A percentile compares a stretch with the other conserved stretches of the same genome.
These are phyloP conservation scores for Aschersonia sp. DNA, from an alignment of 2,329 filamentous ascomycete genomes.

Conservation along the genomic window DNA sequence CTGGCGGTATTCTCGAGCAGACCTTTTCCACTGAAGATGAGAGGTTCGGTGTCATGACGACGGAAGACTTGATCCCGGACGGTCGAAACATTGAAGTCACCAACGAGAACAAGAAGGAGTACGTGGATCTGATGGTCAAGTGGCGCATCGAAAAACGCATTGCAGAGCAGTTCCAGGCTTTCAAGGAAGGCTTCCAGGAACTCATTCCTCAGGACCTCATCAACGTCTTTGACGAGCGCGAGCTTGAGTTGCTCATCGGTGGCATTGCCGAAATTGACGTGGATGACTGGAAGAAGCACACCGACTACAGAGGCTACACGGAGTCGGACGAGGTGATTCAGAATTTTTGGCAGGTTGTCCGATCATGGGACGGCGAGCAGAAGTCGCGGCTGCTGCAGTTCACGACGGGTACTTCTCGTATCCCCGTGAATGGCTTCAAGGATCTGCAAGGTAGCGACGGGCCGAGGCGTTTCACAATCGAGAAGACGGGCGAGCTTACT, in stretches of 20 bases:
- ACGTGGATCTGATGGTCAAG: slow-evolving; percentile 95
- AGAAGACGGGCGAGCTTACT: slow-evolving; percentile 82
- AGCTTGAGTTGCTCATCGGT: slow-evolving; percentile 89
- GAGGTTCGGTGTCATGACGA: slow-evolving; percentile 85
- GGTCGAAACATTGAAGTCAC: slow-evolving; percentile 90
- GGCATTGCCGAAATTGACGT: slow-evolving; percentile 99
- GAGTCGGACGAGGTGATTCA: slow-evolving; percentile 95
- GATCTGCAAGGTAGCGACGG: slow-evolving; percentile 95
- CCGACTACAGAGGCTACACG: slow-evolving; percentile 95
- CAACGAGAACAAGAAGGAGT: slow-evolving; percentile 98
- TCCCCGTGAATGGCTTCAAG: slow-evolving; percentile 98
- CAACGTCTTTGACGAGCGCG: slow-evolving; percentile 96
- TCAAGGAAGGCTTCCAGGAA: slow-evolving; percentile 95
- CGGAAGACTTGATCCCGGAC: slow-evolving; percentile 82
- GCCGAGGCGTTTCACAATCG: slow-evolving; percentile 89
- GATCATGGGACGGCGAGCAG: slow-evolving; percentile 94
- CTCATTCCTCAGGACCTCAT: slow-evolving; percentile 91
- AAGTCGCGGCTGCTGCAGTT: slow-evolving; percentile 95
- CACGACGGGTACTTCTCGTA: slow-evolving; percentile 91
- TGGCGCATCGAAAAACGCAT: slow-evolving; percentile 99
- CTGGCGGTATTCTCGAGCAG: slow-evolving; percentile 79
- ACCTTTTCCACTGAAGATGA: slow-evolving; percentile 97
- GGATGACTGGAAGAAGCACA: slow-evolving; percentile 99
- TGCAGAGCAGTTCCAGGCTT: slow-evolving; percentile 94
- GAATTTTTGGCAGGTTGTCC: slow-evolving; percentile 97